Conservation (phyloP, 768 basidiomycete species). For the Pulveroboletus ravenelii region DNA sequence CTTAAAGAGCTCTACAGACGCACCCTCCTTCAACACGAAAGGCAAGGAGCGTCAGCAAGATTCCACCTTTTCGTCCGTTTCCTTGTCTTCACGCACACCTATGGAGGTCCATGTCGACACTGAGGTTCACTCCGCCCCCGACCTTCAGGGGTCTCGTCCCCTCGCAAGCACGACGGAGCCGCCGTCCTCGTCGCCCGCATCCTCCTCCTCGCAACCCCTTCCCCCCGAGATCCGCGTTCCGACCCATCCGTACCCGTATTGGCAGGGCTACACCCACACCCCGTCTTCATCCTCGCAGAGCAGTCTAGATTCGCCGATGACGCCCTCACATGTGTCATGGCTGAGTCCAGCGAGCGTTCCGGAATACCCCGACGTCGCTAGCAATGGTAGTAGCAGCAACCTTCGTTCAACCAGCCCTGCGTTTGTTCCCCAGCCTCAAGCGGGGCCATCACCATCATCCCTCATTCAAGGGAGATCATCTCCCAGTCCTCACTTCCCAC, state of each 20-base stretch:
- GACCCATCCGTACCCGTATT: constrained; percentile 32
- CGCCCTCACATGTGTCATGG: constrained; percentile 41
- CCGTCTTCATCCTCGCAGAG: constrained; percentile 29
- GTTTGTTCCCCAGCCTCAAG: background rate
- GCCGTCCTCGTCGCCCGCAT: constrained; percentile 19
- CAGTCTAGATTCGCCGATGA: constrained; percentile 30
- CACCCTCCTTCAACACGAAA: constrained; percentile 13
- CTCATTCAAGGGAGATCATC: constrained; percentile 20
- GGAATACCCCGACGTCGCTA: constrained; percentile 5
- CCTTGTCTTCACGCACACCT: constrained; percentile 1
- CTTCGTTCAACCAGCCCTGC: background rate
- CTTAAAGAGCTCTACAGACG: constrained; percentile 21
- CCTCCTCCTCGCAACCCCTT: constrained; percentile 16
- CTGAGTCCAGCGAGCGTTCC: constrained; percentile 14
- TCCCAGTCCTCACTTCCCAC: constrained; percentile 31
- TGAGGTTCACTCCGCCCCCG: constrained; percentile 23
- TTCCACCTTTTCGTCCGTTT: background rate
- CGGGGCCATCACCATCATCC: constrained; percentile 11
- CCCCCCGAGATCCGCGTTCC: constrained; percentile 32
- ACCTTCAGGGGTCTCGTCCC: constrained; percentile 14
- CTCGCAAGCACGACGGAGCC: constrained; percentile 17
- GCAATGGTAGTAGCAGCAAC: constrained; percentile 5
- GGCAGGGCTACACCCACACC: constrained; percentile 30
- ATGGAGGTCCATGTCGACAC: constrained; percentile 29
- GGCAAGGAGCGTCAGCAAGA: constrained; percentile 24